phyloP scores from a whole-genome alignment of 163 green algal genomes.

The Scenedesmus sp. region DNA sequence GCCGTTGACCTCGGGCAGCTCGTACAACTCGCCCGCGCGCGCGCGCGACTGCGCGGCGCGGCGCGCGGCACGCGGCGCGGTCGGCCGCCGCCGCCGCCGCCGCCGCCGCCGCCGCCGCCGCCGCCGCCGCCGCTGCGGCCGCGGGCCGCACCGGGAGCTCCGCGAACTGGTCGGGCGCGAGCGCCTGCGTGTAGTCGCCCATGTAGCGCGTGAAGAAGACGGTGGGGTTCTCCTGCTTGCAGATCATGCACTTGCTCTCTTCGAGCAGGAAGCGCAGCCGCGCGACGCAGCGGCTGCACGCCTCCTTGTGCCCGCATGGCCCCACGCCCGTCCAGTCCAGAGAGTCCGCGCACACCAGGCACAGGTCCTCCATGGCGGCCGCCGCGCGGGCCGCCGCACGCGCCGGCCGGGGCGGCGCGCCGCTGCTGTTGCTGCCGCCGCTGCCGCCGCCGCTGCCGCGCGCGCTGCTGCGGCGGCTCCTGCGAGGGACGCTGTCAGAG shows the following conservation, averaged over 20 bases:
- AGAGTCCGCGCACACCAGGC: slow-evolving; percentile 88
- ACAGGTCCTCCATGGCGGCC: slow-evolving; percentile 71
- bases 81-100: no score
- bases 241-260: slow-evolving; percentile 89
- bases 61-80: no score
- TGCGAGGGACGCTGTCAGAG: no score
- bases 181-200: slow-evolving; percentile 81
- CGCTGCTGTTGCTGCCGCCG: background rate
- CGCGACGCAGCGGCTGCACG: slow-evolving; percentile 86
- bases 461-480: no score
- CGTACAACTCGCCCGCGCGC: slow-evolving; percentile 65
- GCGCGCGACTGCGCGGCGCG: slow-evolving; percentile 58
- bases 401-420: background rate
- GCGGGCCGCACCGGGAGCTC: slow-evolving; percentile 63
- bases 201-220: slow-evolving; percentile 86
- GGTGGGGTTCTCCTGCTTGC: slow-evolving; percentile 70
- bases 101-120: background rate
- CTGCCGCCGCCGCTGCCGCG: no score
- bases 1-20: slow-evolving; percentile 74
- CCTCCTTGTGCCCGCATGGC: slow-evolving; percentile 89
- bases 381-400: no score
- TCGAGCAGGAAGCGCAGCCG: slow-evolving; percentile 89
- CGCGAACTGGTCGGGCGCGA: slow-evolving; percentile 71
- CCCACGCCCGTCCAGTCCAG: slow-evolving; percentile 85
- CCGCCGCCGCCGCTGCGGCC: background rate